Base-by-base conservation (phyloP, 2,329 filamentous ascomycete species). In the Aspergillus felis region DNA sequence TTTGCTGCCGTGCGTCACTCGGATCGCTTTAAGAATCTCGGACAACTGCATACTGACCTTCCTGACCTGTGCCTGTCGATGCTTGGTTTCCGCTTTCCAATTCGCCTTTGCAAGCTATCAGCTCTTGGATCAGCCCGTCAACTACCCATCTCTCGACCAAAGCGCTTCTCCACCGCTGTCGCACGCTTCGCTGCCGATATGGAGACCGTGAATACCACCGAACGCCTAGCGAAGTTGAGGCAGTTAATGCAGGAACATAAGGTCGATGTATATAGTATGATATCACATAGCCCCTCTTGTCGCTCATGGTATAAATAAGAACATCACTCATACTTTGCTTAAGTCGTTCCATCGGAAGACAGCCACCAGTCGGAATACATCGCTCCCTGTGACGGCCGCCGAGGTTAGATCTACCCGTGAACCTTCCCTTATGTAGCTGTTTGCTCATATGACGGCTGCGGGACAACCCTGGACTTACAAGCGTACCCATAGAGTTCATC, bases 291-390 rank as follows among this genome's bases (percentile, higher is more conserved):
- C 41, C 58, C 59, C 47, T 17, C 48, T 57, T 47, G 7, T 50
- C 48, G 48, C 48, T 17, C n/a, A 28, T 53, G 50, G 20, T 35
- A 38, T 6, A n/a, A 60, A 60, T 47, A n/a, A 55, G 56, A 58
- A 55, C 42, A 47, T 61, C 63, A 67, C 77, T 82, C 66, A 70
- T 63, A 28, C 48, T 61, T 65, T 65, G 54, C 55, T 51, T 60
- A 72, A 97, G 93, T 99, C 71, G 85, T 97, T 6, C 94, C 94
- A 0, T 97, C 93, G 35, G 94, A 97, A 83, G 94, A 99, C 74
- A 93, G 91, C 71, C 94, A 99, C 74, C 91, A 93, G 66, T 97
- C 93, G 65, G 94, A 99, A 79, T 99, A 99, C 76, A 97, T 97
- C 74, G 94, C 94, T 52, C 87, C 88, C n/a, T 96, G 91, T 73